Evolutionary conservation across 805 yeast genomes (phyloP), one percentile per base, ranked within the genome.

Genomic region (Pichia sporocuriosa): DNA sequence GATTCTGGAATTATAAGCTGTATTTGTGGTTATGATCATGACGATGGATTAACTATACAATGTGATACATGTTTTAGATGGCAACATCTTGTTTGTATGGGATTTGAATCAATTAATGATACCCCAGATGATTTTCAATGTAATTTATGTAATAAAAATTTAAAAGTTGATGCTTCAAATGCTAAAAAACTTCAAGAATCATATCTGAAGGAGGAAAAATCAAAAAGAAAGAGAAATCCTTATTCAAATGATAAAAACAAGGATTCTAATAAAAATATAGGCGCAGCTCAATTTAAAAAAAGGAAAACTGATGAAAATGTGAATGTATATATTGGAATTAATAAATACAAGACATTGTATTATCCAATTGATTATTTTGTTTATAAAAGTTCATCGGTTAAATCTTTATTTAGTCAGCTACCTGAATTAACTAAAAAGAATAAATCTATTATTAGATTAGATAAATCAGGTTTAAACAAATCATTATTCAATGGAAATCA

Each of bases 41-140:
- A 87, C 62, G 93, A 90, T 52, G 97, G 97, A 0, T 82, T 86
- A 55, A 89, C 95, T 20, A 84, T 93, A 47, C 97, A 93, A 63
- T 93, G 98, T 65, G 96, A 88, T 58, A 72, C 77, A 26, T 89
- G 97, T 61, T 81, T 75, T 60, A 76, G 95, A 47, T 89, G 97
- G 97, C 96, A 89, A 58, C 97, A 89, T 64, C 88, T 93, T 22
- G 69, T 76, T n/a, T 89, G 97, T 62, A 85, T 87, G 75, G 83
- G 82, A 7, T 85, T 84, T 43, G 69, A 69, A 34, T 75, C 80
- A 34, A 77, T 75, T 44, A 82, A 76, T 30, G 80, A 83, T 37
- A 94, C 80, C 0, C 96, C 96, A 0, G 96, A 87, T 42, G 77
- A 77, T 40, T 89, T 84, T 57, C 67, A 76, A 23, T 89, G 97